Conservation (phyloP, 2,329 filamentous ascomycete species). For the Scortechinia acanthostroma region DNA sequence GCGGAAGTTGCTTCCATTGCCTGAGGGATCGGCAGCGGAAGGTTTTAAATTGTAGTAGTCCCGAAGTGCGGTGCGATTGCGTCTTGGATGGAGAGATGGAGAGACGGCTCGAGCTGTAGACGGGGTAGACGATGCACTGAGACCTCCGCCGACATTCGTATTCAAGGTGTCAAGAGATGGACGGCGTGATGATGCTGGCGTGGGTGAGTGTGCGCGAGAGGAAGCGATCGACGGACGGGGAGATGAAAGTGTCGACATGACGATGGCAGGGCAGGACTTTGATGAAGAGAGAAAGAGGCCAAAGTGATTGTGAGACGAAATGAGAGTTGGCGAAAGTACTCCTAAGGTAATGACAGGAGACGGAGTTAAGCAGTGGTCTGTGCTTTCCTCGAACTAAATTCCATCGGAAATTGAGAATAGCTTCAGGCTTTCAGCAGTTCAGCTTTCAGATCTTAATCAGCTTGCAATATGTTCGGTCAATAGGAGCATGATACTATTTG, state of each 20-base stretch:
- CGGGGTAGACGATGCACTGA: background rate
- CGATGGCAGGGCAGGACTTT: background rate
- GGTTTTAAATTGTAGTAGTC: conserved; percentile 58
- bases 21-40: background rate
- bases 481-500: too few species aligned
- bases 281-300: background rate
- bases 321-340: too few species aligned
- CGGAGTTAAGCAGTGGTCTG: conserved; percentile 2
- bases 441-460: background rate
- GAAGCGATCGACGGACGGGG: background rate
- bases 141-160: conserved; percentile 9
- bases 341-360: too few species aligned
- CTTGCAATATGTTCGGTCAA: too few species aligned
- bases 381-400: background rate
- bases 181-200: conserved; percentile 7
- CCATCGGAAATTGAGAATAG: background rate
- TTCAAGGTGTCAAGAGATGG: conserved; percentile 8
- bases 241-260: background rate
- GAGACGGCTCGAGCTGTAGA: conserved; percentile 6
- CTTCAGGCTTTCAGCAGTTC: background rate
- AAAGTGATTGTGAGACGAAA: too few species aligned
- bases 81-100: conserved; percentile 19
- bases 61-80: conserved; percentile 54
- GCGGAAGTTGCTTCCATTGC: background rate
- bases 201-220: background rate